phyloP scores from a whole-genome alignment of 1,284 basidiomycete genomes.

The Lignosus rhinocerotis region DNA sequence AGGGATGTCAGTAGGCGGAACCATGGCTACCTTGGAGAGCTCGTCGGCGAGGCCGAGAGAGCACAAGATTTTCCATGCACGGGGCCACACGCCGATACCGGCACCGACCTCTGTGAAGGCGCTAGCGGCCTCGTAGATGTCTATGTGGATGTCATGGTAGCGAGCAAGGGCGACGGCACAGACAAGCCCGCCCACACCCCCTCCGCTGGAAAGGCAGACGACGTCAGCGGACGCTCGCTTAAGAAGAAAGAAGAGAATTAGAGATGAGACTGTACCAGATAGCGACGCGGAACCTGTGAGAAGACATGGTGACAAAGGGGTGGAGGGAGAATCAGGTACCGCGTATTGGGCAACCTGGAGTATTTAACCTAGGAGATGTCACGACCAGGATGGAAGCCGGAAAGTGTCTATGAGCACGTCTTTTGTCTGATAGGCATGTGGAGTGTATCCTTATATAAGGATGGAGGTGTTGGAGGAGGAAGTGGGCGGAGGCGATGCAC shows the following conservation, averaged over 20 bases:
- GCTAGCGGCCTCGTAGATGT: slow-evolving; percentile 41
- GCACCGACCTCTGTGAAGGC: slow-evolving; percentile 39
- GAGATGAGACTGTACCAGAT: slow-evolving; percentile 27
- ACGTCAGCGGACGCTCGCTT: not conserved
- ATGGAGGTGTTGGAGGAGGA: not conserved
- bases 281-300: slow-evolving; percentile 30
- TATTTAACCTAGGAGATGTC: slow-evolving; percentile 4
- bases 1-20: slow-evolving; percentile 26
- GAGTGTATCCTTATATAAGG: not conserved
- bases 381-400: slow-evolving; percentile 7
- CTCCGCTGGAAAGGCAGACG: slow-evolving; percentile 29
- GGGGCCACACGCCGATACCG: slow-evolving; percentile 39
- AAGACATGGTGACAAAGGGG: slow-evolving; percentile 8
- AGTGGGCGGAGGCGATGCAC: not conserved
- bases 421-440: slow-evolving; percentile 5
- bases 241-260: not conserved
- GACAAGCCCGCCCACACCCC: slow-evolving; percentile 41
- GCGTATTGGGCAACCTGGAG: not conserved
- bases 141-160: slow-evolving; percentile 35
- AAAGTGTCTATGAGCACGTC: slow-evolving; percentile 1
- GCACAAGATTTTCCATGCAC: slow-evolving; percentile 35
- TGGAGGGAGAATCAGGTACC: slow-evolving; percentile 1
- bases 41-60: slow-evolving; percentile 34
- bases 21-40: slow-evolving; percentile 24
- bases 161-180: slow-evolving; percentile 39